These are phyloP conservation scores for Lentinula sp. DNA, from an alignment of 768 basidiomycete genomes.

Conservation along the genomic window DNA sequence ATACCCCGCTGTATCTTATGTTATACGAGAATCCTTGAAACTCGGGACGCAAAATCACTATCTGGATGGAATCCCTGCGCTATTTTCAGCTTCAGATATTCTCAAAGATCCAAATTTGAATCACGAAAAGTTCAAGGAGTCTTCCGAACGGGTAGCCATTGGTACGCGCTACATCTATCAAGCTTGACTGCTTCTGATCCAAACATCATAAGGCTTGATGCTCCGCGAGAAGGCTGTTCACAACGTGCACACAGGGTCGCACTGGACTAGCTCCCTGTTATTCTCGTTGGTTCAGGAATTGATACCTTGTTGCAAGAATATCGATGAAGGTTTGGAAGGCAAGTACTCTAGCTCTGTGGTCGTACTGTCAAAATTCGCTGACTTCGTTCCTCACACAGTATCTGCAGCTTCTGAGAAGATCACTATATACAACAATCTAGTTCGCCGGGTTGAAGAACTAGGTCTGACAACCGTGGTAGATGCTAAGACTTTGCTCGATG, in stretches of 20 bases:
- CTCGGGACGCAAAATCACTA: constrained; percentile 74
- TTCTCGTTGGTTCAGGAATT: constrained; percentile 76
- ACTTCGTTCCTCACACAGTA: constrained; percentile 22
- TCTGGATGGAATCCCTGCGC: constrained; percentile 65
- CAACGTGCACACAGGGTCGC: constrained; percentile 49
- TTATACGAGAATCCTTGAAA: constrained; percentile 81
- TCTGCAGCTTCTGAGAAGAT: constrained; percentile 34
- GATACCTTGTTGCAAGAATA: constrained; percentile 41
- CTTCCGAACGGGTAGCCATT: constrained; percentile 50
- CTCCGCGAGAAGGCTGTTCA: constrained; percentile 66
- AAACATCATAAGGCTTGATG: constrained; percentile 43
- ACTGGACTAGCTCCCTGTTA: constrained; percentile 67
- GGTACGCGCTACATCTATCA: constrained; percentile 31
- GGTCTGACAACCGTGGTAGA: constrained; percentile 57
- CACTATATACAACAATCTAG: constrained; percentile 65
- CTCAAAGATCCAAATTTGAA: constrained; percentile 30
- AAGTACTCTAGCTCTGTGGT: constrained; percentile 13
- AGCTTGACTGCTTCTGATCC: neutral
- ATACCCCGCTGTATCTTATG: constrained; percentile 54
- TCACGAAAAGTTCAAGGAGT: constrained; percentile 25
- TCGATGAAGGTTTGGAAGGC: constrained; percentile 39
- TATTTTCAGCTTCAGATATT: constrained; percentile 50
- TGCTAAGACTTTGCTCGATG: constrained; percentile 70
- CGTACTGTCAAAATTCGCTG: constrained; percentile 10
- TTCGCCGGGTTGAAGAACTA: constrained; percentile 52